These are phyloP conservation scores for Verticillium nonalfalfae DNA, from an alignment of 2,329 filamentous ascomycete species.

Conservation along the genomic window DNA sequence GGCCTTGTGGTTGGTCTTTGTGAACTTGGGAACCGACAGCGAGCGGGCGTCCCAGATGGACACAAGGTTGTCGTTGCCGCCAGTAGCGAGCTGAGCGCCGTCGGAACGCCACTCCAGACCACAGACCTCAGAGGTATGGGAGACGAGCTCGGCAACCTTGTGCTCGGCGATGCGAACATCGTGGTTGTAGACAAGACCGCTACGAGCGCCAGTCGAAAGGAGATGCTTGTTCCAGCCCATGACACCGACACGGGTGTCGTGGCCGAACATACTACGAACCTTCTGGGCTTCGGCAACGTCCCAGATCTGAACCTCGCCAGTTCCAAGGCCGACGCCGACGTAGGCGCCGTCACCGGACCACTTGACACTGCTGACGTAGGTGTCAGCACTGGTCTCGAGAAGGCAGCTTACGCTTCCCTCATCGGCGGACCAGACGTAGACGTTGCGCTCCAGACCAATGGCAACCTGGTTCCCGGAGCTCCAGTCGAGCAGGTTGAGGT, in stretches of 20 bases:
- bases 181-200: slow-evolving; percentile 95
- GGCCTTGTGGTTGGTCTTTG: slow-evolving; percentile 99
- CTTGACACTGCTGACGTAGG: slow-evolving; percentile 96
- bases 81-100: slow-evolving; percentile 92
- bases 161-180: slow-evolving; percentile 96
- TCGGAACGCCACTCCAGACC: slow-evolving; percentile 97
- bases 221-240: slow-evolving; percentile 99
- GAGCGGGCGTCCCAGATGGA: slow-evolving; percentile 98
- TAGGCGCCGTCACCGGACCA: slow-evolving; percentile 98
- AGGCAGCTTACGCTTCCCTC: slow-evolving; percentile 84
- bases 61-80: slow-evolving; percentile 97
- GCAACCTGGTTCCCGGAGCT: slow-evolving; percentile 96
- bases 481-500: slow-evolving; percentile 98
- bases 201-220: slow-evolving; percentile 89
- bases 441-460: slow-evolving; percentile 91
- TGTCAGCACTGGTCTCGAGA: slow-evolving; percentile 81
- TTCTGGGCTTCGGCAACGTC: slow-evolving; percentile 92
- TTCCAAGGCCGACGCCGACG: slow-evolving; percentile 88
- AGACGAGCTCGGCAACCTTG: slow-evolving; percentile 95
- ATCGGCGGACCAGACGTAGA: slow-evolving; percentile 98
- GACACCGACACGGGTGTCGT: slow-evolving; percentile 92
- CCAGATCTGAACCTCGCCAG: slow-evolving; percentile 98
- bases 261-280: slow-evolving; percentile 97
- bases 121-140: slow-evolving; percentile 96
- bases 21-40: slow-evolving; percentile 91